These are phyloP conservation scores for Sesbania bispinosa DNA, from an alignment of 306 rosid genomes.

Conservation along the genomic window DNA sequence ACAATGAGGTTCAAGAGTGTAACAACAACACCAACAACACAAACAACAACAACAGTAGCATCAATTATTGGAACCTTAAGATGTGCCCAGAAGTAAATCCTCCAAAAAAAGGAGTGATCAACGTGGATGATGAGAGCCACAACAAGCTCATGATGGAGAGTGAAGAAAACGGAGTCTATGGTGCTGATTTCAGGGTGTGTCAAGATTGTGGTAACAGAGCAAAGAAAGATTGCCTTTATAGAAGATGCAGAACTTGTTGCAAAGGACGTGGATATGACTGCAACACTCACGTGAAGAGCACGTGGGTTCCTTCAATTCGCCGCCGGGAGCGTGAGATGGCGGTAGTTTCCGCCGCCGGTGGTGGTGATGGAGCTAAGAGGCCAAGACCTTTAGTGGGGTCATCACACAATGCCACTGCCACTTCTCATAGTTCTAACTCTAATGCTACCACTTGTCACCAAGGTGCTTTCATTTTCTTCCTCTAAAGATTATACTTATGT, in stretches of 20 bases:
- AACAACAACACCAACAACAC: neutral
- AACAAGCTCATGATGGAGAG: constrained; percentile 16
- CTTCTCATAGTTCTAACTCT: constrained; percentile 59
- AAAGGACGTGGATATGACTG: constrained; percentile 66
- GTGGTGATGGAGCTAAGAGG: constrained; percentile 49
- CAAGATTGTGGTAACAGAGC: constrained; percentile 83
- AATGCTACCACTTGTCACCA: constrained; percentile 52
- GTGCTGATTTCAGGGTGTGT: constrained; percentile 45
- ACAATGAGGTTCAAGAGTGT: constrained; percentile 29
- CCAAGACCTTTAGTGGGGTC: constrained; percentile 37
- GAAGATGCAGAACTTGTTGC: constrained; percentile 82
- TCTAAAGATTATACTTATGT: neutral
- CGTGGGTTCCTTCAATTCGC: constrained; percentile 71
- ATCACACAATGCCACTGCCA: constrained; percentile 36
- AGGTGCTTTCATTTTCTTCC: constrained; percentile 31
- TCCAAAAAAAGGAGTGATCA: constrained; percentile 24
- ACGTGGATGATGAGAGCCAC: neutral
- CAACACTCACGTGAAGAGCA: constrained; percentile 76
- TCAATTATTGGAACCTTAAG: constrained; percentile 45
- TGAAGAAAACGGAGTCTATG: constrained; percentile 41
- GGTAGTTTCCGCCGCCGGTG: constrained; percentile 8
- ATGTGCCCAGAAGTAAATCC: constrained; percentile 41
- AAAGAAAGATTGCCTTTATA: constrained; percentile 62
- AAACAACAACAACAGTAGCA: neutral
- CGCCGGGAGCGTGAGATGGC: constrained; percentile 56